Conservation (phyloP, 768 basidiomycete species). For the Infundibulicybe gibba region DNA sequence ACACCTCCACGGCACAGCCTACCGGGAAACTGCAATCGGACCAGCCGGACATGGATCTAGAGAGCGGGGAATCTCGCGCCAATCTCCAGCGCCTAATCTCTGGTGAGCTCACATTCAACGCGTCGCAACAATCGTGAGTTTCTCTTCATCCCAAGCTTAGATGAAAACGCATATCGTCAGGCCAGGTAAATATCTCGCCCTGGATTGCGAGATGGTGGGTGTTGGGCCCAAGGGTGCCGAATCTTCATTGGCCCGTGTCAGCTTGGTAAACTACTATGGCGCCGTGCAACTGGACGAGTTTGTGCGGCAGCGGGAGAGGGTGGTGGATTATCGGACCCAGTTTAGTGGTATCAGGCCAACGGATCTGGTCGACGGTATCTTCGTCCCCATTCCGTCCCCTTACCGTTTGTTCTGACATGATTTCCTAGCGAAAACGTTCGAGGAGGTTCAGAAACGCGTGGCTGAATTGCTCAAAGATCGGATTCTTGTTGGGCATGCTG, state of each 20-base stretch:
- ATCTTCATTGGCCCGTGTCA: slow-evolving; percentile 85
- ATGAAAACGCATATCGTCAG: slow-evolving; percentile 22
- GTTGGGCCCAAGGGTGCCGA: slow-evolving; percentile 82
- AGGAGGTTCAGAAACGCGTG: slow-evolving; percentile 74
- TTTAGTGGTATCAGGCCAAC: slow-evolving; percentile 78
- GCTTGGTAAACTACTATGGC: slow-evolving; percentile 87
- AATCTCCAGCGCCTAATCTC: slow-evolving; percentile 49
- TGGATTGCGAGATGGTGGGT: slow-evolving; percentile 99
- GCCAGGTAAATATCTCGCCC: slow-evolving; percentile 71
- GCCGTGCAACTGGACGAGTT: slow-evolving; percentile 78
- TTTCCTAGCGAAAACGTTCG: slow-evolving; percentile 68
- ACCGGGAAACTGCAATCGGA: slow-evolving; percentile 1
- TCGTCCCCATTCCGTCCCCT: slow-evolving; percentile 7
- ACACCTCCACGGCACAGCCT: slow-evolving; percentile 1
- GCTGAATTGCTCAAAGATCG: slow-evolving; percentile 73
- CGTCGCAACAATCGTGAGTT: slow-evolving; percentile 43
- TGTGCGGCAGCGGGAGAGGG: slow-evolving; percentile 81
- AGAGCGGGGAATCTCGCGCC: slow-evolving; percentile 46
- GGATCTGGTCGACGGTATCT: slow-evolving; percentile 74
- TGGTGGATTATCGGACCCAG: slow-evolving; percentile 91
- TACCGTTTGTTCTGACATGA: not conserved
- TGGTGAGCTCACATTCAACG: slow-evolving; percentile 37
- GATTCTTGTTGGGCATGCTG: slow-evolving; percentile 86
- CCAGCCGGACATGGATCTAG: slow-evolving; percentile 18
- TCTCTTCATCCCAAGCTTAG: slow-evolving; percentile 3